Percentiles rank a stretch among this genome's conserved stretches.
These are phyloP conservation scores for Escovopsis sp. DNA, from an alignment of 2,329 filamentous ascomycete species.

Conservation along the genomic window DNA sequence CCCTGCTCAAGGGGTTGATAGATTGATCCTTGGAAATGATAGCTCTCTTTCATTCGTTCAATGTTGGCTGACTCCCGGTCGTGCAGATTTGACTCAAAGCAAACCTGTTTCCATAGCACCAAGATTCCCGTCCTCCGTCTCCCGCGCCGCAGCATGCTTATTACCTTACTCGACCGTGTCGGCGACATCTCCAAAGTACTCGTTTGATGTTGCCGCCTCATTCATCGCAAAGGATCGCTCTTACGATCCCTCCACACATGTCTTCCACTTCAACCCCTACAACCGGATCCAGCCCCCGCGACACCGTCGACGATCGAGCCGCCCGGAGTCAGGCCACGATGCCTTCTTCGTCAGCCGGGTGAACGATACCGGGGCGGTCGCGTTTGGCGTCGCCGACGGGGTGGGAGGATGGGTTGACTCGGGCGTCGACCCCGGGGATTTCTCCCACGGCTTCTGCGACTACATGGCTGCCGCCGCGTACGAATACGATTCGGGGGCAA, in stretches of 20 bases:
- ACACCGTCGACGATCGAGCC: slow-evolving; percentile 22
- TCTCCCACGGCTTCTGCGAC: slow-evolving; percentile 84
- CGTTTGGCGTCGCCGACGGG: slow-evolving; percentile 83
- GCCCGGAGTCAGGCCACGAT: slow-evolving; percentile 79
- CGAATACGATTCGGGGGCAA: slow-evolving; percentile 27
- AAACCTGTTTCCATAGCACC: no score
- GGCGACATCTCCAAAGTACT: slow-evolving; percentile 28
- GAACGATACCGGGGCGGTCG: slow-evolving; percentile 56
- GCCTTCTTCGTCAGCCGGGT: slow-evolving; percentile 83
- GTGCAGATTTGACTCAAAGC: no score
- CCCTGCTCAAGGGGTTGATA: background rate
- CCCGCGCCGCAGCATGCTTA: background rate
- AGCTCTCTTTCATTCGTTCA: no score
- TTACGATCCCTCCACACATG: slow-evolving; percentile 53
- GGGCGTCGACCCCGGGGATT: slow-evolving; percentile 86
- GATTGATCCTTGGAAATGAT: no score
- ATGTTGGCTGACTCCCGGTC: no score
- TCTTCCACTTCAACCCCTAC: slow-evolving; percentile 59
- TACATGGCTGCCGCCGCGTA: slow-evolving; percentile 75
- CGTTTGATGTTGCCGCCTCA: slow-evolving; percentile 59
- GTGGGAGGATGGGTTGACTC: slow-evolving; percentile 92
- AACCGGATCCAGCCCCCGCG: slow-evolving; percentile 38
- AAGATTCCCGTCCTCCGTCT: slow-evolving; percentile 6
- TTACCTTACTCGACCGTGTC: slow-evolving; percentile 9
- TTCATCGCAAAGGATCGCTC: slow-evolving; percentile 58